phyloP scores from a whole-genome alignment of 2,329 filamentous ascomycete genomes.

The Ceratocystis albifundus region DNA sequence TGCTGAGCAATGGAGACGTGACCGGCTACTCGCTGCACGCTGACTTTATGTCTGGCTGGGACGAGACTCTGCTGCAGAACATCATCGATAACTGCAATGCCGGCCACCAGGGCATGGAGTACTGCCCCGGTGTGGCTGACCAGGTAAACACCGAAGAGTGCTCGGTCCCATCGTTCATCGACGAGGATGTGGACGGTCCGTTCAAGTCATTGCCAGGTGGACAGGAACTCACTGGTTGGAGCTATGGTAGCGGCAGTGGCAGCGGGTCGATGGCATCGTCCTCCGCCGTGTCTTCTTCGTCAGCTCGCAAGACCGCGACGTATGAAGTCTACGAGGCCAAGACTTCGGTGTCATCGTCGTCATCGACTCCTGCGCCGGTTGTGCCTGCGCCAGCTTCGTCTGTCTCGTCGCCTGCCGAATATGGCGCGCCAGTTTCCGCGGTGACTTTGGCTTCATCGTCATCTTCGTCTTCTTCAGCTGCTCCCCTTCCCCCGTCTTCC shows the following conservation, averaged over 20 bases:
- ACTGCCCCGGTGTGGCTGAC: constrained; percentile 47
- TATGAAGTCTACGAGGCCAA: constrained; percentile 10
- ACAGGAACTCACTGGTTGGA: constrained; percentile 44
- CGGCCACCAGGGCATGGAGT: constrained; percentile 48
- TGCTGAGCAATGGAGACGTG: constrained; percentile 56
- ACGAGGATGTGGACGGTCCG: constrained; percentile 36
- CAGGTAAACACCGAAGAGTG: constrained; percentile 43
- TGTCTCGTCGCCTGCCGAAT: no score
- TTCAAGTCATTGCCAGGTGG: constrained; percentile 43
- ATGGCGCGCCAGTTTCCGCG: no score
- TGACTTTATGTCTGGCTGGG: constrained; percentile 66
- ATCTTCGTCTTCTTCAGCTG: background rate
- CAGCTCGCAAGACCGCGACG: background rate
- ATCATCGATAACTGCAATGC: constrained; percentile 57
- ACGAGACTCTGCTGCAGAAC: constrained; percentile 50
- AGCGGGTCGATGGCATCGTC: background rate
- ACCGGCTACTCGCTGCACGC: constrained; percentile 61
- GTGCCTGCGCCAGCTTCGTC: background rate
- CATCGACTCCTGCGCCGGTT: constrained; percentile 4
- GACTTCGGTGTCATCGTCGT: constrained; percentile 14
- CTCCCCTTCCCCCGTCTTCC: background rate
- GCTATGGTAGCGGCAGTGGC: constrained; percentile 32
- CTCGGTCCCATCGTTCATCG: constrained; percentile 38
- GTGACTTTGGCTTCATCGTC: background rate
- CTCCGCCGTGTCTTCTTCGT: background rate